Evolutionary conservation across 1,284 basidiomycete species (phyloP).

Genomic region (Pseudozyma tsukubaensis): DNA sequence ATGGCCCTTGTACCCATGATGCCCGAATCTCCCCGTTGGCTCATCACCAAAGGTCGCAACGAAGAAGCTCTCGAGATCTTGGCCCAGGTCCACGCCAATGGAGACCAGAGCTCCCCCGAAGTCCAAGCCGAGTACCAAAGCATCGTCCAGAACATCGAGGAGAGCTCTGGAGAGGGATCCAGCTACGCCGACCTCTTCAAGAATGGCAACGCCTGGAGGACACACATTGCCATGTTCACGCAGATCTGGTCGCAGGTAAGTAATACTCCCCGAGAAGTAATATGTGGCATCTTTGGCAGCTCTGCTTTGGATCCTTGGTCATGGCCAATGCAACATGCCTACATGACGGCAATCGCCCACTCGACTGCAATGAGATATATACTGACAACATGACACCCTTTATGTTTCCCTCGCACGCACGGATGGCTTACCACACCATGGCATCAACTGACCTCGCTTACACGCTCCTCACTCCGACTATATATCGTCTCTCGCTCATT

Average conservation of each 20-base stretch:
- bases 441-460: no score
- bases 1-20: constrained; percentile 73
- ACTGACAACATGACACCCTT: no score
- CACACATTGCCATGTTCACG: constrained; percentile 32
- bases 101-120: constrained; percentile 71
- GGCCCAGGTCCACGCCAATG: constrained; percentile 73
- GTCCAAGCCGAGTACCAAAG: constrained; percentile 71
- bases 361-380: constrained; percentile 37
- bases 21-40: constrained; percentile 74
- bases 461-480: no score
- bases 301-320: no score
- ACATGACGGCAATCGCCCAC: no score
- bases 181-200: constrained; percentile 41
- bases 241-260: constrained; percentile 32
- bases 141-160: constrained; percentile 68
- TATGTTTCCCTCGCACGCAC: no score
- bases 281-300: no score
- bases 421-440: no score
- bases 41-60: constrained; percentile 74
- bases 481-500: no score
- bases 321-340: no score
- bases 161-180: constrained; percentile 20
- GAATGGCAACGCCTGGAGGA: constrained; percentile 30
- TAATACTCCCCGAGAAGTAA: no score
- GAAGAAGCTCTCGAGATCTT: constrained; percentile 71